These are phyloP conservation scores for Potentilla sterilis DNA, from an alignment of 306 rosid species.

Conservation along the genomic window DNA sequence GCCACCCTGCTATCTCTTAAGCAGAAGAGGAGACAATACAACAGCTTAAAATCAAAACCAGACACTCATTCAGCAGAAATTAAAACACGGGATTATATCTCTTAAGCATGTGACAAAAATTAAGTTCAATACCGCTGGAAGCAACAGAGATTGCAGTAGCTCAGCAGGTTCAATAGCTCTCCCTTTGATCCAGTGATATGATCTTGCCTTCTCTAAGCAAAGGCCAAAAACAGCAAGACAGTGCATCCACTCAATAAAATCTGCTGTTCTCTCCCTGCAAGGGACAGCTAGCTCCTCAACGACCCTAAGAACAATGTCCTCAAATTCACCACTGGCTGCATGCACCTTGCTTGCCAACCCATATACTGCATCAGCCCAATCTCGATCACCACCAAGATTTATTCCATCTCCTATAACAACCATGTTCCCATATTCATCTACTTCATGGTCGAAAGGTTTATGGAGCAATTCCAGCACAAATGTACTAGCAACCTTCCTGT, in stretches of 20 bases:
- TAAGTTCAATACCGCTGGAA: constrained; percentile 70
- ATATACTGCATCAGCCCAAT: constrained; percentile 85
- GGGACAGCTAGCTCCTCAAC: constrained; percentile 75
- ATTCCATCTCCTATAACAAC: constrained; percentile 90
- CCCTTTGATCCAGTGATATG: constrained; percentile 55
- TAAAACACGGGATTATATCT: not conserved
- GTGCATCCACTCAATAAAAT: constrained; percentile 89
- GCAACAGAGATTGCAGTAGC: constrained; percentile 71
- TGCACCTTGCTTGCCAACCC: constrained; percentile 73
- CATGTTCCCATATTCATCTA: constrained; percentile 69
- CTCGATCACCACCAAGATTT: constrained; percentile 90
- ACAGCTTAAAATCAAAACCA: not conserved
- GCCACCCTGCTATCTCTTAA: not conserved
- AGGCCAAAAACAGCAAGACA: constrained; percentile 75
- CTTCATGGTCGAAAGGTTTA: constrained; percentile 80
- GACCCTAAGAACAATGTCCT: constrained; percentile 66
- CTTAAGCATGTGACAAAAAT: constrained; percentile 5
- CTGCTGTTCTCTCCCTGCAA: constrained; percentile 90
- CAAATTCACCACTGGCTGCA: constrained; percentile 81
- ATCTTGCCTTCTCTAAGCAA: constrained; percentile 70
- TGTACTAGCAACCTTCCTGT: constrained; percentile 70
- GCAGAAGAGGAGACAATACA: not conserved
- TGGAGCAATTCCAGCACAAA: constrained; percentile 80
- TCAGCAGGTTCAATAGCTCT: constrained; percentile 59
- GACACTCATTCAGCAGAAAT: not conserved